Evolutionary conservation across 129 eudicot species (phyloP).

Genomic region (Ambrosia trifida): DNA sequence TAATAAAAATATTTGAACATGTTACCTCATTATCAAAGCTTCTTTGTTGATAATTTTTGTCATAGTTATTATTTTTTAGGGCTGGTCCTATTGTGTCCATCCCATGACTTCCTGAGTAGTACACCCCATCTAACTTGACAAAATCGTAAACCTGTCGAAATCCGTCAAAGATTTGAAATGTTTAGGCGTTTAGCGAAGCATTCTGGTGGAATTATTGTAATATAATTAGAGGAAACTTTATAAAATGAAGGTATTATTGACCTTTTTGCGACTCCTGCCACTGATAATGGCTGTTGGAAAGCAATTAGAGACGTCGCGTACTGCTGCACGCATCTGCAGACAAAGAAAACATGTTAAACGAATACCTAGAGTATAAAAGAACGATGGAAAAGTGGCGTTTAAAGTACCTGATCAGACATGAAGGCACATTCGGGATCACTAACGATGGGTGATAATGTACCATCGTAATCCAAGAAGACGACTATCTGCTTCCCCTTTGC

Average conservation of each 20-base stretch:
- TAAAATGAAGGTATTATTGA: slow-evolving; percentile 18
- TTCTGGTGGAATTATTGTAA: neutral
- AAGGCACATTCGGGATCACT: slow-evolving; percentile 55
- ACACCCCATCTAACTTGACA: slow-evolving; percentile 44
- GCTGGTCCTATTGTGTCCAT: slow-evolving; percentile 54
- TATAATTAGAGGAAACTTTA: neutral
- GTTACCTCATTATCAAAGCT: slow-evolving; percentile 42
- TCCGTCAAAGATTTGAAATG: neutral
- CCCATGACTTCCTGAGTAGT: slow-evolving; percentile 66
- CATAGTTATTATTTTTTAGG: slow-evolving; percentile 29
- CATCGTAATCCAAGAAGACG: slow-evolving; percentile 59
- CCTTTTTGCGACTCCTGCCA: slow-evolving; percentile 59
- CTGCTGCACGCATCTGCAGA: slow-evolving; percentile 49
- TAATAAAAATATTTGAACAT: neutral
- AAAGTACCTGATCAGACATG: slow-evolving; percentile 55
- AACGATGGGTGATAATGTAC: slow-evolving; percentile 57
- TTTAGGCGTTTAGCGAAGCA: neutral
- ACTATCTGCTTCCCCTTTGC: slow-evolving; percentile 48
- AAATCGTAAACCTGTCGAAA: slow-evolving; percentile 47
- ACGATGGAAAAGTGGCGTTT: neutral
- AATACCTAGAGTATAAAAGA: neutral
- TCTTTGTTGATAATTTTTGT: slow-evolving; percentile 37
- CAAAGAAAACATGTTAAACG: neutral
- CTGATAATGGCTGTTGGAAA: slow-evolving; percentile 66
- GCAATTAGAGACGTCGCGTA: slow-evolving; percentile 38